Evolutionary conservation across 768 basidiomycete genomes (phyloP), one percentile per base, ranked within the genome.

Genomic region (Lanmaoa pseudosensibilis): DNA sequence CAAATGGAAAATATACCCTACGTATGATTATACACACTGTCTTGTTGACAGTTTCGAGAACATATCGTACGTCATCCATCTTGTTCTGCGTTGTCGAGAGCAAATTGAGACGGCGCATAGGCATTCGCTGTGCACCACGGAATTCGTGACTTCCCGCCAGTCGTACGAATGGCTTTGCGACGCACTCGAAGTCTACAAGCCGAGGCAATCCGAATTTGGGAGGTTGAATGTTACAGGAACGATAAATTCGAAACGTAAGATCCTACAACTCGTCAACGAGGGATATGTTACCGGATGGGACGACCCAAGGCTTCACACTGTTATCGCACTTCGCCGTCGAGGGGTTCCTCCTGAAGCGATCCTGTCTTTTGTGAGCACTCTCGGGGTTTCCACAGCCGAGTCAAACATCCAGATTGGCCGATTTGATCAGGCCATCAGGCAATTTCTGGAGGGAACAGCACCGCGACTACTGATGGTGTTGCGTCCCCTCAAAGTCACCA

Each of bases 151-250:
- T 21, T 94, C 97, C 3, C 90, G 97, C 52, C 91, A 94, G 68
- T 97, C 97, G 0, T 98, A 99, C 71, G 97, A 99, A 67, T 99
- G 97, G 97, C 83, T 99, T 13, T 99, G 97, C 66, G 96, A 99
- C 69, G 93, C 92, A 3, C 79, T 98, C n/a, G 92, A 91, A 58
- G 88, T 98, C 3, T 99, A 98, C 80, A 97, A 94, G 71, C 95
- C 97, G 21, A 87, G 86, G 55, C 97, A 99, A 74, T 95, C 93
- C 46, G 97, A 99, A 71, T 98, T 92, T 65, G 97, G 97, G 21
- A 85, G 97, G 52, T 80, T 98, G 46, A 94, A 87, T 65, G 72
- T 99, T 45, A 91, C 96, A 59, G 97, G 97, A 32, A 95, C 95
- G 18, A 86, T 99, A 72, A 94, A 89, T 79, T 98, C 95, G 4